These are phyloP conservation scores for Sordariomycetes sp. DNA, from an alignment of 2,329 filamentous ascomycete genomes.

Conservation along the genomic window DNA sequence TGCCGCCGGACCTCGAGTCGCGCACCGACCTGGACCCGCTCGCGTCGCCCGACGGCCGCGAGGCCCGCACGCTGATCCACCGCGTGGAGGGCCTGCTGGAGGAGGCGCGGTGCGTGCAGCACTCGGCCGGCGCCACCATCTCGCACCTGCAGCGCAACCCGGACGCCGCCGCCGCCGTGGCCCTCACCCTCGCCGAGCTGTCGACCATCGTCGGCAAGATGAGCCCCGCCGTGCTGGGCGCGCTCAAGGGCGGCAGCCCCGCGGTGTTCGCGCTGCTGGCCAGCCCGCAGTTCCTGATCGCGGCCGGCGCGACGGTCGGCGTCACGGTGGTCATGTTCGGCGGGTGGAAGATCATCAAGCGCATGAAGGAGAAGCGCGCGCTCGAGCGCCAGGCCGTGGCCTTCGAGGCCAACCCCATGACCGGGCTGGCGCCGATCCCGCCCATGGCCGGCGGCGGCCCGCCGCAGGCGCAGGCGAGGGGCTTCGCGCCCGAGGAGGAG, in stretches of 20 bases:
- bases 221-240: slow-evolving; percentile 65
- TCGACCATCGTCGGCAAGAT: slow-evolving; percentile 74
- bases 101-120: slow-evolving; percentile 81
- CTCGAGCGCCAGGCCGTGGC: slow-evolving; percentile 19
- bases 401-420: slow-evolving; percentile 10
- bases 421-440: slow-evolving; percentile 6
- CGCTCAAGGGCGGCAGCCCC: slow-evolving; percentile 72
- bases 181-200: slow-evolving; percentile 83
- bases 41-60: slow-evolving; percentile 49
- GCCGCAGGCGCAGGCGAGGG: slow-evolving; percentile 6
- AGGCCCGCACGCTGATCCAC: slow-evolving; percentile 49
- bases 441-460: slow-evolving; percentile 11
- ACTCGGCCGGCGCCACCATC: slow-evolving; percentile 76
- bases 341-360: slow-evolving; percentile 95
- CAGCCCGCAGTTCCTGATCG: slow-evolving; percentile 89
- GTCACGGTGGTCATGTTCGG: slow-evolving; percentile 95
- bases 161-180: slow-evolving; percentile 87
- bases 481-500: slow-evolving; percentile 12
- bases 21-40: slow-evolving; percentile 34
- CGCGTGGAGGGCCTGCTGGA: slow-evolving; percentile 70
- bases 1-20: slow-evolving; percentile 56
- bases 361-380: slow-evolving; percentile 42
- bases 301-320: slow-evolving; percentile 77
- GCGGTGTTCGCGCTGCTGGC: slow-evolving; percentile 78
- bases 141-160: slow-evolving; percentile 59